A percentile compares a stretch with the other conserved stretches of the same genome.
These are phyloP conservation scores for Pythium dissotocum DNA, from an alignment of 352 stramenopile genomes.

Conservation along the genomic window DNA sequence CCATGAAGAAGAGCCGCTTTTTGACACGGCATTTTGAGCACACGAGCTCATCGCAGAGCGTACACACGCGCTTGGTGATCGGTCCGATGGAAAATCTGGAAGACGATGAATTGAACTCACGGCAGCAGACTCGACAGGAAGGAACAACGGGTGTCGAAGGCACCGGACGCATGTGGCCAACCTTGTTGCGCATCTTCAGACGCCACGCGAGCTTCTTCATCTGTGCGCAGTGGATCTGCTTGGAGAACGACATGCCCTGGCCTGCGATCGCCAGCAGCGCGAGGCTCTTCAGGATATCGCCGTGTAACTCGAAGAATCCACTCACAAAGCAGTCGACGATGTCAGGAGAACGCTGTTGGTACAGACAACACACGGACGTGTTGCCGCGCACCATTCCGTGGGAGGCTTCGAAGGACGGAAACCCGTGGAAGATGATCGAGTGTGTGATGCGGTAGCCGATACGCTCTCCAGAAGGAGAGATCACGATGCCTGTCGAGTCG, in stretches of 20 bases:
- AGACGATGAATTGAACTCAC: constrained; percentile 3
- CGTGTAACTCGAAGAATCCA: constrained; percentile 9
- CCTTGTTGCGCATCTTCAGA: constrained; percentile 1
- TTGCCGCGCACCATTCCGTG: constrained; percentile 37
- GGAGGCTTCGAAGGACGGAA: constrained; percentile 23
- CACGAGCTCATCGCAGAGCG: constrained; percentile 10
- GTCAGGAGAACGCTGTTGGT: constrained; percentile 38
- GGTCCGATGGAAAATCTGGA: constrained; percentile 1
- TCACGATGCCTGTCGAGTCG: constrained; percentile 41
- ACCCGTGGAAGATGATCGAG: constrained; percentile 38
- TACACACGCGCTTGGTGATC: constrained; percentile 10
- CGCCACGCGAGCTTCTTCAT: constrained; percentile 34
- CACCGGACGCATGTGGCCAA: not conserved
- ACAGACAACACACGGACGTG: constrained; percentile 42
- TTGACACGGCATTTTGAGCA: constrained; percentile 20
- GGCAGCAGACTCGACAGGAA: constrained; percentile 5
- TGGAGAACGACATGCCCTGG: constrained; percentile 6
- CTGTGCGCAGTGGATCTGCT: constrained; percentile 21
- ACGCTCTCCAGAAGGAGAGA: constrained; percentile 35
- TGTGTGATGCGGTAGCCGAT: constrained; percentile 53
- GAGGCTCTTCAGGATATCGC: constrained; percentile 6
- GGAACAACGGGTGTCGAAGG: constrained; percentile 26
- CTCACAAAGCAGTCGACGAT: constrained; percentile 44
- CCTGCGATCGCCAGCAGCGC: constrained; percentile 7
- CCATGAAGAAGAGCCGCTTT: constrained; percentile 8